phyloP scores from a whole-genome alignment of 2,329 filamentous ascomycete species.

The Hirsutella thompsonii region DNA sequence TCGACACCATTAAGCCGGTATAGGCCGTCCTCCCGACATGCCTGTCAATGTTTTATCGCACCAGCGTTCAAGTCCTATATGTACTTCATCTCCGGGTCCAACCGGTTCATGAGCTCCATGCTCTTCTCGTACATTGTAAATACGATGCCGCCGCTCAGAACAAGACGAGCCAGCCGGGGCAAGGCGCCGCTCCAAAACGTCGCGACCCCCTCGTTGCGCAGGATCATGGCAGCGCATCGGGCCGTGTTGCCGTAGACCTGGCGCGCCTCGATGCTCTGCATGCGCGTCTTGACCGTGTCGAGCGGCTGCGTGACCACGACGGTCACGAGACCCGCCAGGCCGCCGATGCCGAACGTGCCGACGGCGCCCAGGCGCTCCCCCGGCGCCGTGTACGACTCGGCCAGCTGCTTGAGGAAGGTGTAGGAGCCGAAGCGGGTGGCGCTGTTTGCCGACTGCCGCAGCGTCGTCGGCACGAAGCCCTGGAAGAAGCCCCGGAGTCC shows the following conservation, averaged over 20 bases:
- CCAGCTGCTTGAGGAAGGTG: constrained; percentile 79
- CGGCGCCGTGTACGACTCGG: constrained; percentile 81
- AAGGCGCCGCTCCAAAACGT: constrained; percentile 93
- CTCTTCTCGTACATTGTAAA: constrained; percentile 98
- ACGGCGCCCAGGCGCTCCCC: constrained; percentile 86
- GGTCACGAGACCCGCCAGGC: constrained; percentile 78
- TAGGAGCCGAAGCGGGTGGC: constrained; percentile 86
- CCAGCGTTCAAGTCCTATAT: too few relatives aligned
- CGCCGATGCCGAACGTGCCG: constrained; percentile 85
- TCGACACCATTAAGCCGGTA: not conserved
- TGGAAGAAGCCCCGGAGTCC: constrained; percentile 92
- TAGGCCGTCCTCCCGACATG: not conserved
- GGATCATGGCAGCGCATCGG: constrained; percentile 69
- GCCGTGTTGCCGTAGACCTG: constrained; percentile 77
- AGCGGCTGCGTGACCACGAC: constrained; percentile 67
- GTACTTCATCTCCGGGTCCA: constrained; percentile 77
- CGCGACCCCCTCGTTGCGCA: constrained; percentile 75
- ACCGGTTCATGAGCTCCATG: constrained; percentile 68
- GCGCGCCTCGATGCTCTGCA: constrained; percentile 89
- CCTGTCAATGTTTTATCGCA: too few relatives aligned
- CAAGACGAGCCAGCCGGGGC: constrained; percentile 69
- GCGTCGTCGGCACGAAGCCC: constrained; percentile 89
- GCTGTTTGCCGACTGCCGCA: constrained; percentile 86
- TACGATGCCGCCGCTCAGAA: constrained; percentile 90
- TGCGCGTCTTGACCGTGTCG: constrained; percentile 92